Evolutionary conservation across 345 rosid species (phyloP), one percentile per base, ranked within the genome.

Genomic region (Bruguiera gymnorhiza): DNA sequence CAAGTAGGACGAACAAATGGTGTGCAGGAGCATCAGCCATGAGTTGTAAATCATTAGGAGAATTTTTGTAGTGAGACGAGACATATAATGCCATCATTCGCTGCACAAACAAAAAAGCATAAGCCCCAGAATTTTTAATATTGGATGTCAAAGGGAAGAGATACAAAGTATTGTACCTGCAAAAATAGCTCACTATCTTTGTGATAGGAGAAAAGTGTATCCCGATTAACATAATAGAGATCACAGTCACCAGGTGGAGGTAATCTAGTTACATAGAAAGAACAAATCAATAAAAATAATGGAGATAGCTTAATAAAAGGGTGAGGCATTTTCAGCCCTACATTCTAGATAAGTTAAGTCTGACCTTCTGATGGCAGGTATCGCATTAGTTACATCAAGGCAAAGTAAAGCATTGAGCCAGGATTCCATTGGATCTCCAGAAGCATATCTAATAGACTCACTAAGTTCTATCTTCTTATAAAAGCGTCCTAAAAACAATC

Each of bases 1-100:
- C 98, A 59, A 92, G 94, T 71, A 92, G 77, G 32, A 95, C 97
- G 76, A 90, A 95, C 68, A 95, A 83, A 83, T 92, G 99, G 79
- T 95, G 99, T 55, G 99, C 98, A 21, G 98, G 99, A 83, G 99
- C 99, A 89, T 95, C 99, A 58, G 98, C 98, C 88, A 95, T 82
- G 26, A 95, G 77, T 78, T 92, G 99, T 62, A 95, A 86, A 80
- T 95, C 99, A 78, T 95, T 95, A 11, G 99, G 99, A 60, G 99
- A 95, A 77, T 95, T 95, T 78, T 92, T 95, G 73, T 95, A 95
- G 83, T 95, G 99, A 75, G 99, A 95, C 57, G 99, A 83, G 70
- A 95, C 99, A 73, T 84, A 87, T 36, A 95, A 83, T 56, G 98
- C 93, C 99, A 95, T 90, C 97, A 89, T 90, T 71, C 99, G 84